Evolutionary conservation across 768 basidiomycete species (phyloP), one percentile per base, ranked within the genome.

Genomic region (Pulveroboletus sp.): DNA sequence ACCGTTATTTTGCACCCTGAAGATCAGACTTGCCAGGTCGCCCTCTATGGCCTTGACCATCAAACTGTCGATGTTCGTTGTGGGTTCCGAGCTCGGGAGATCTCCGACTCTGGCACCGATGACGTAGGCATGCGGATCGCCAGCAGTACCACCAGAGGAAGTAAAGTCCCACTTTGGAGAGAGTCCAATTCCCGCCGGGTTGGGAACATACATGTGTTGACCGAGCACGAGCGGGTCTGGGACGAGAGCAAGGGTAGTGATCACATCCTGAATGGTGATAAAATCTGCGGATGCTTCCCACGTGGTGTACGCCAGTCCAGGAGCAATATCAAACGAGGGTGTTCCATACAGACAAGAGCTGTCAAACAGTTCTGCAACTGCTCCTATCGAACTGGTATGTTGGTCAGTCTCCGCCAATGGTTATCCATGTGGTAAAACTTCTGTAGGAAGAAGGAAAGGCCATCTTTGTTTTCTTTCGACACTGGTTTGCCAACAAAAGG

Each of bases 121-220:
- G 22, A 78, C 75, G 51, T 71, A 81, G 4, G 77, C 77, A 32
- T 74, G 58, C 0, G 71, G 45, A 47, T 78, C 71, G 7, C 74
- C 75, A 31, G 64, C 61, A 16, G 68, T 65, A n/a, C 59, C 57
- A 4, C 68, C 71, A 16, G 26, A 65, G 6, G 72, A 71, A 11
- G 75, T 73, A 66, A 80, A 79, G 63, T 84, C 83, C 75, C 81
- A 80, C 55, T 76, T 72, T 1, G 83, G 80, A 34, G 61, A 61
- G 47, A 69, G 67, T 14, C 75, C 76, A 4, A 63, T 62, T 5
- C 73, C 75, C 46, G 70, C 55, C 5, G 76, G 68, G 61, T 77
- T 77, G 1, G 69, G 61, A 30, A 80, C 69, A 62, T 82, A 86
- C 70, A 76, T 83, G 55, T 86, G 82, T 51, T 79, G 72, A 13